These are phyloP conservation scores for Fraxinus sp. DNA, from an alignment of 305 asterid species.

Conservation along the genomic window DNA sequence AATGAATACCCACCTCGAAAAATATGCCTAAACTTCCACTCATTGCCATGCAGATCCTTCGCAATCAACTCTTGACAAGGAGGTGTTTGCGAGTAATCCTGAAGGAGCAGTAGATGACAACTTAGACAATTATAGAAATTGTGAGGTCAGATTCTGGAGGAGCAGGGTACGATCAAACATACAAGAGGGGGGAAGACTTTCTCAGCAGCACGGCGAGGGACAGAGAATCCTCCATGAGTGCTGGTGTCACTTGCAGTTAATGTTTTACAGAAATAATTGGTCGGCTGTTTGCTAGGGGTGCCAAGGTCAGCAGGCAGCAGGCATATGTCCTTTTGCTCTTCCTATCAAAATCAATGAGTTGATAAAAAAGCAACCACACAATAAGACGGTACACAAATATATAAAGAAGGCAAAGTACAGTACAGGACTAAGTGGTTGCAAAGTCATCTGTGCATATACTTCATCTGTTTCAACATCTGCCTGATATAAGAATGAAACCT, in stretches of 20 bases:
- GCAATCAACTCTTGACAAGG: conserved; percentile 91
- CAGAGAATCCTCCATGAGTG: conserved; percentile 98
- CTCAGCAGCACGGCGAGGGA: conserved; percentile 98
- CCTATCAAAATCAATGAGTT: conserved; percentile 41
- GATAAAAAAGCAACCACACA: conserved; percentile 11
- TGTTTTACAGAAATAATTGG: conserved; percentile 89
- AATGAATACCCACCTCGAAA: conserved; percentile 67
- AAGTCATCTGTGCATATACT: conserved; percentile 93
- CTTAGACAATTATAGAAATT: conserved; percentile 7
- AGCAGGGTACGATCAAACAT: conserved; percentile 30
- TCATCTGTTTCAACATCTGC: conserved; percentile 96
- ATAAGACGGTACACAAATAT: conserved; percentile 13
- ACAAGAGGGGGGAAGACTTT: conserved; percentile 98
- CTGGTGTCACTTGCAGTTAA: conserved; percentile 92
- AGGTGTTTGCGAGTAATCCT: conserved; percentile 92
- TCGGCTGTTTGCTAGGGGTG: conserved; percentile 84
- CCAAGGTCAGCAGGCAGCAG: conserved; percentile 88
- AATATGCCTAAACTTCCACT: conserved; percentile 96
- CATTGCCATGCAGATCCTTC: conserved; percentile 95
- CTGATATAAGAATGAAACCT: conserved; percentile 43
- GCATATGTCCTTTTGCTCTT: conserved; percentile 94
- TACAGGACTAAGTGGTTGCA: conserved; percentile 93
- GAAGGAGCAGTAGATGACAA: conserved; percentile 22
- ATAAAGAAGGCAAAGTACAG: conserved; percentile 13
- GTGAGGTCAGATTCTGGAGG: not conserved